Evolutionary conservation across 2,329 filamentous ascomycete species (phyloP).

Genomic region (Trichoderma guizhouense): DNA sequence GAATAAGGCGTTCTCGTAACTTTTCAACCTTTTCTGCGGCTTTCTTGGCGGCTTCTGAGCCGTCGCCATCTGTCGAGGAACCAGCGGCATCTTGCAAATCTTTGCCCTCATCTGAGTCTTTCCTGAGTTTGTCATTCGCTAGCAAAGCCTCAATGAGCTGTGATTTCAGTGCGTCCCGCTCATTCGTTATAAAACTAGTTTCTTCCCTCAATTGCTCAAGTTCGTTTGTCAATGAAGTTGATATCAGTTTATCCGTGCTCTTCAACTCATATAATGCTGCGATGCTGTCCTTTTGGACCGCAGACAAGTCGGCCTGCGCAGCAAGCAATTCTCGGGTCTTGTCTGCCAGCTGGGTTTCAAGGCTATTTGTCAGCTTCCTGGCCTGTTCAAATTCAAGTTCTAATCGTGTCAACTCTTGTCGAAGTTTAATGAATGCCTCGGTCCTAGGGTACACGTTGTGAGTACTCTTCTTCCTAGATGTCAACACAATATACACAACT

Average conservation of each 20-base stretch:
- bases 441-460: constrained; percentile 37
- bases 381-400: constrained; percentile 47
- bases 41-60: constrained; percentile 39
- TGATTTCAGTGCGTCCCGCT: constrained; percentile 55
- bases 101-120: constrained; percentile 48
- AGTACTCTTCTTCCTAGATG: constrained; percentile 25
- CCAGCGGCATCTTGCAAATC: constrained; percentile 40
- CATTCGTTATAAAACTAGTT: constrained; percentile 45
- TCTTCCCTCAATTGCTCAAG: constrained; percentile 54
- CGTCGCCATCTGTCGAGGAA: constrained; percentile 35
- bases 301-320: constrained; percentile 51
- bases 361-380: constrained; percentile 40
- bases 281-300: constrained; percentile 51
- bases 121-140: constrained; percentile 57
- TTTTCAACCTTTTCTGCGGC: constrained; percentile 55
- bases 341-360: constrained; percentile 50
- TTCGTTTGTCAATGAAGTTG: constrained; percentile 56
- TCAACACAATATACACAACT: constrained; percentile 32
- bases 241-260: constrained; percentile 56
- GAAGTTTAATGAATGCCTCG: constrained; percentile 51
- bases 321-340: constrained; percentile 54
- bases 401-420: constrained; percentile 44
- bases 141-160: constrained; percentile 59
- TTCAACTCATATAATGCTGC: constrained; percentile 58
- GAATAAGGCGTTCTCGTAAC: constrained; percentile 51